Base-by-base conservation (phyloP, 495 filamentous ascomycete genomes). In the Aspergillus olivimuriae region DNA sequence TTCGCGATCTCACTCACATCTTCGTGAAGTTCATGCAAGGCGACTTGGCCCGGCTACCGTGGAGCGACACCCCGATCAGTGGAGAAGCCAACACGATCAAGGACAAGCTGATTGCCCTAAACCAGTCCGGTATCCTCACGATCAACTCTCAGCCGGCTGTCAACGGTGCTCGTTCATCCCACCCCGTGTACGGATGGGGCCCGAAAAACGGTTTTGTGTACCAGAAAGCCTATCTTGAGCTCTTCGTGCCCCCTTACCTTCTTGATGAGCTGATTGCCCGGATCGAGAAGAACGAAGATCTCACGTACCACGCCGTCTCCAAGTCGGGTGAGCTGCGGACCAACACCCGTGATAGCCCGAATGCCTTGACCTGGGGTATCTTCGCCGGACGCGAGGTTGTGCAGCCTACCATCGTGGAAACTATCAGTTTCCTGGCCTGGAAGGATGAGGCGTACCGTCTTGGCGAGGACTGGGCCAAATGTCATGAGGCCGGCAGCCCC, bases 341-440 rank as follows among this genome's bases (percentile, higher is more conserved):
- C n/a, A 96, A 97, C 55, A 77, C 86, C 10, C 77, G 76, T 18
- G 80, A 78, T 28, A 88, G 85, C 11, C 94, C 94, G 18, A 99
- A 97, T 55, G 94, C 94, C 9, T 82, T 99, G 38, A 99, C 94
- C 3, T 99, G 94, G 94, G 94, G 94, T 65, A 94, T 97, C 34
- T 99, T 96, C 70, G 90, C 94, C 9, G 92, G 92, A 24, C 92
- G 95, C 59, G 94, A 99, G 63, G 96, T 99, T 57, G 89, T 99
- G 34, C 94, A 99, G 61, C 94, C 94, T 9, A 99, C 94, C n/a
- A 94, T 99, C 47, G 91, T 97, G 35, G 94, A 99, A 67, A 94
- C 88, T 5, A 81, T 97, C 63, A 92, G 86, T 66, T 99, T 99
- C 77, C 64, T 99, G 41, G 94, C 94, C 19, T 99, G 94, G 94